These are phyloP conservation scores for Colletotrichum spaethianum DNA, from an alignment of 2,329 filamentous ascomycete species.

Conservation along the genomic window DNA sequence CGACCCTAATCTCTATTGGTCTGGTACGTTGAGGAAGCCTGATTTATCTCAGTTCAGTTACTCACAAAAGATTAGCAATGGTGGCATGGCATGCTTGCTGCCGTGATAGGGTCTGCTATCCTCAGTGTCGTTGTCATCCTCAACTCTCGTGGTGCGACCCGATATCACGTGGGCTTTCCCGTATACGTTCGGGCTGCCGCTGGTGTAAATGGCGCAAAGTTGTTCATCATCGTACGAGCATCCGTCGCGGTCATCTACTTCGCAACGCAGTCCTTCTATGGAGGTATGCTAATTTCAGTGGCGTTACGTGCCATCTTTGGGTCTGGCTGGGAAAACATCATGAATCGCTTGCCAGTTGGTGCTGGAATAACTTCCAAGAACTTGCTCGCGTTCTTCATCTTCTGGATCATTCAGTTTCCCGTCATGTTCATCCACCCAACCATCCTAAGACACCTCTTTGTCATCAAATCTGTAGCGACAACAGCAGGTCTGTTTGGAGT, in stretches of 20 bases:
- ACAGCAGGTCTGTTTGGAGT: constrained; percentile 54
- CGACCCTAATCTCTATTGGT: constrained; percentile 49
- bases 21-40: constrained; percentile 40
- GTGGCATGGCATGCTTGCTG: constrained; percentile 51
- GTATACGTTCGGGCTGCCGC: constrained; percentile 51
- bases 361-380: constrained; percentile 65
- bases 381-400: constrained; percentile 68
- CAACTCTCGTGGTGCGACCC: constrained; percentile 51
- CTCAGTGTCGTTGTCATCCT: constrained; percentile 51
- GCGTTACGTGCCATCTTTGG: constrained; percentile 57
- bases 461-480: constrained; percentile 57
- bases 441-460: constrained; percentile 62
- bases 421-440: constrained; percentile 64
- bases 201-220: constrained; percentile 54
- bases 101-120: constrained; percentile 49
- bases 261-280: constrained; percentile 53
- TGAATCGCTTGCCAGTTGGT: constrained; percentile 61
- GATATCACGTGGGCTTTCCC: constrained; percentile 54
- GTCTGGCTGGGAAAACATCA: constrained; percentile 54
- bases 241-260: constrained; percentile 56
- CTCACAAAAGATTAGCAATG: constrained; percentile 39
- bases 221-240: constrained; percentile 54
- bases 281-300: constrained; percentile 50
- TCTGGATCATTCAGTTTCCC: constrained; percentile 67
- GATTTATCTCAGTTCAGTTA: rapidly evolving